Base-by-base conservation (phyloP, 768 basidiomycete species). In the Psilocybe tampanensis region DNA sequence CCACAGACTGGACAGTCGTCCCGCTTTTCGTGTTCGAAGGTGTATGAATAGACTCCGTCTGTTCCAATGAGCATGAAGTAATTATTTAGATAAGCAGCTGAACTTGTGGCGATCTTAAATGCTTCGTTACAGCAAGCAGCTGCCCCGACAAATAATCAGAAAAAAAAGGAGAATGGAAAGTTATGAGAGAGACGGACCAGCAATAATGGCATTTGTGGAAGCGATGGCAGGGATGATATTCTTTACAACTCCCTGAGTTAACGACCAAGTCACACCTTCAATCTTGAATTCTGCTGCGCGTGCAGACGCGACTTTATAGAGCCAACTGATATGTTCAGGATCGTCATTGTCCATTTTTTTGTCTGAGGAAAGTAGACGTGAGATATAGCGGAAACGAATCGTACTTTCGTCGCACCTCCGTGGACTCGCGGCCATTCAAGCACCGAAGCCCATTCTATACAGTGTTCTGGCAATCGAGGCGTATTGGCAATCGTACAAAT, bases 401-500 rank as follows among this genome's bases (percentile, higher is more conserved):
- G 22, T 2, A 21, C 15, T 48, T 22, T 50, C 21, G 26, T 39
- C 78, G 59, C 52, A 95, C 95, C 93, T 70, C 90, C 91, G 60
- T 91, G 88, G 1, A 94, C 86, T 47, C 86, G 85, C n/a, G 97
- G 96, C 97, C 97, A 99, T 72, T 99, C 95, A 19, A 99, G 79
- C 11, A 98, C 97, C 39, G 93, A 95, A 0, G 97, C 97, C 97
- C 97, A 99, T 74, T 98, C 97, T 65, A 99, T 98, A 68, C 97
- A 98, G 67, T 99, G 97, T 67, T 99, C 97, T 1, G 97, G 97
- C 21, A 98, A 80, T 55, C 97, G 91, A 23, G 97, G 97, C 0
- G 97, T 99, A 69, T 98, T 98, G 56, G 97, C 96, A 63, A 99
- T 98, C 6, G 97, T 99, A 69, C 97, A 99, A 54, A 99, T 98